Percentiles rank a stretch among this genome's conserved stretches.
These are phyloP conservation scores for Wickerhamiella alocasiicola DNA, from an alignment of 805 yeast genomes.

Conservation along the genomic window DNA sequence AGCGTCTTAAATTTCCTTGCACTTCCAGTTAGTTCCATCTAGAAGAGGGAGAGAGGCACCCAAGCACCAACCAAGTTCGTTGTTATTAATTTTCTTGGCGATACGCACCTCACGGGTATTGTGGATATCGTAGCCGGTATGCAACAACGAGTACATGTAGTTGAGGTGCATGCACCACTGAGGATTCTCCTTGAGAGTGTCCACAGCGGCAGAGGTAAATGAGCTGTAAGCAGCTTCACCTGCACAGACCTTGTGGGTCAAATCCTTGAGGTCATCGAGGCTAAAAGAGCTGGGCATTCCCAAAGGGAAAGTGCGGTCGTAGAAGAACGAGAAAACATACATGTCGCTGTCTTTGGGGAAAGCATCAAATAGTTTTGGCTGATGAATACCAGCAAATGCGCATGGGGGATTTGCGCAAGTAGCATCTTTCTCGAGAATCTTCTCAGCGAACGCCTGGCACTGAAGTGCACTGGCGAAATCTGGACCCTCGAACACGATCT, in stretches of 20 bases:
- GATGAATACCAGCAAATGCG: conserved; percentile 94
- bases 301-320: conserved; percentile 84
- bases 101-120: conserved; percentile 79
- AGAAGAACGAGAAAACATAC: conserved; percentile 87
- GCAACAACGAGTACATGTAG: conserved; percentile 79
- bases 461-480: conserved; percentile 56
- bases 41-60: conserved; percentile 93
- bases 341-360: conserved; percentile 65
- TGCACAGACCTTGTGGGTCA: conserved; percentile 73
- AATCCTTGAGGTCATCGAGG: conserved; percentile 65
- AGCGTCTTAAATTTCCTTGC: conserved; percentile 25
- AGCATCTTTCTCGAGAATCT: conserved; percentile 68
- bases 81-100: conserved; percentile 76
- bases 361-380: conserved; percentile 74
- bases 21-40: conserved; percentile 56
- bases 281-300: conserved; percentile 92
- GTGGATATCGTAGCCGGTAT: conserved; percentile 95
- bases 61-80: conserved; percentile 96
- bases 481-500: conserved; percentile 56
- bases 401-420: conserved; percentile 71
- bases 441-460: conserved; percentile 77
- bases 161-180: conserved; percentile 90
- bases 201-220: conserved; percentile 45
- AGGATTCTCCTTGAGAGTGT: conserved; percentile 63
- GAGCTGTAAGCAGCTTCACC: conserved; percentile 70